phyloP scores from a whole-genome alignment of 371 early-diverging fungal species.

The Gilbertella persicaria region DNA sequence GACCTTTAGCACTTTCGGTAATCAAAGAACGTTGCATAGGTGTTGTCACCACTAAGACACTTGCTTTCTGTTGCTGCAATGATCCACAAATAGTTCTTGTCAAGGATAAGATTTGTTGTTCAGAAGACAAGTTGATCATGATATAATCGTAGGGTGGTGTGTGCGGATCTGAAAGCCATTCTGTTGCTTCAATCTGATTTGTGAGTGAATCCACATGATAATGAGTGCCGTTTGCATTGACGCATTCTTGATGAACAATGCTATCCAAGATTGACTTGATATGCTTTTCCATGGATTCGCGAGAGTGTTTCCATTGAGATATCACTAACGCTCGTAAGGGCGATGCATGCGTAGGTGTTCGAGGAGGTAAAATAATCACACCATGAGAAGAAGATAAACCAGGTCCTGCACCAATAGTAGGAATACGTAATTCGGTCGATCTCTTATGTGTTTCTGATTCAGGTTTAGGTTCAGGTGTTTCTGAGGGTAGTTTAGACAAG shows the following conservation, averaged over 20 bases:
- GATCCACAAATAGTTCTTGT: conserved; percentile 44
- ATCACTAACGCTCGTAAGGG: conserved; percentile 42
- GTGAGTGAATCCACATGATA: conserved; percentile 29
- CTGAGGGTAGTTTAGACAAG: neutral
- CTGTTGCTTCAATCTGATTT: conserved; percentile 36
- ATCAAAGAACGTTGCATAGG: conserved; percentile 61
- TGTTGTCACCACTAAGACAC: conserved; percentile 56
- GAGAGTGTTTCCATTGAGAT: conserved; percentile 43
- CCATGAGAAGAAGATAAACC: conserved; percentile 14
- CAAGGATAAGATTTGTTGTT: conserved; percentile 50
- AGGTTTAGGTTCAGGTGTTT: neutral
- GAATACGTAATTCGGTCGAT: conserved; percentile 13
- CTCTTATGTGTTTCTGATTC: neutral
- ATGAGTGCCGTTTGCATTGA: conserved; percentile 1
- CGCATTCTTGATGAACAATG: neutral
- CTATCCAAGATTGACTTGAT: conserved; percentile 35
- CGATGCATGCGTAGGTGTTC: conserved; percentile 32
- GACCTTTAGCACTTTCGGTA: conserved; percentile 48
- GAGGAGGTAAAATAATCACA: conserved; percentile 35
- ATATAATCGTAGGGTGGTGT: conserved; percentile 49
- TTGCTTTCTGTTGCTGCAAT: conserved; percentile 41
- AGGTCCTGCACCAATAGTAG: conserved; percentile 19
- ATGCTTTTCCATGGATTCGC: conserved; percentile 42
- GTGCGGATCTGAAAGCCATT: conserved; percentile 30
- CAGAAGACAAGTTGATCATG: conserved; percentile 51